Percentiles rank a stretch among this genome's conserved stretches.
Evolutionary conservation across 305 asterid species (phyloP).

Genomic region (Fraxinus platypoda): DNA sequence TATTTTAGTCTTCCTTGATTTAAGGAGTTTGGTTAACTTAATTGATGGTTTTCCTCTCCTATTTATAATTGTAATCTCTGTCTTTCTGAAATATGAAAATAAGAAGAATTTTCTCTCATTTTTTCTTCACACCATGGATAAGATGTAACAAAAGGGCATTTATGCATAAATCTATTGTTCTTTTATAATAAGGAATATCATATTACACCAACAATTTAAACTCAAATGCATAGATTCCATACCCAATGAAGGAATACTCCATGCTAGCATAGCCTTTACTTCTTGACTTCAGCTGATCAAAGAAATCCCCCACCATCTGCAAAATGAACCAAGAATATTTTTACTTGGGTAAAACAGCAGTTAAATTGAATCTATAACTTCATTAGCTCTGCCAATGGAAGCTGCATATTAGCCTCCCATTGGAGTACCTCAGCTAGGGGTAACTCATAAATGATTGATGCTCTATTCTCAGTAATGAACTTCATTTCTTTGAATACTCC

Average conservation of each 20-base stretch:
- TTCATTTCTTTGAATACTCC: constrained; percentile 94
- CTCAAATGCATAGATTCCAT: constrained; percentile 20
- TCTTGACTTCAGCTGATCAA: constrained; percentile 96
- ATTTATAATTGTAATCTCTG: background rate
- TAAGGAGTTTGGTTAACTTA: background rate
- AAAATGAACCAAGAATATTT: constrained; percentile 25
- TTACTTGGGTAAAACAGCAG: constrained; percentile 18
- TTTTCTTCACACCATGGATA: background rate
- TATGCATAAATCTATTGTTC: background rate
- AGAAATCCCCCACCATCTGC: constrained; percentile 99
- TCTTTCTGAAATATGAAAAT: background rate
- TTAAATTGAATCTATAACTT: constrained; percentile 14
- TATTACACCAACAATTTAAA: background rate
- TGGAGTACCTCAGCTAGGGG: constrained; percentile 92
- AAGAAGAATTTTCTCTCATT: background rate
- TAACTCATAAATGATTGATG: constrained; percentile 72
- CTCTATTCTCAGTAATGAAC: constrained; percentile 81
- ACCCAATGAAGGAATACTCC: constrained; percentile 94
- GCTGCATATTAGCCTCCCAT: constrained; percentile 26
- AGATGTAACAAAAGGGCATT: background rate
- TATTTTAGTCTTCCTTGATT: background rate
- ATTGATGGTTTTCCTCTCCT: background rate
- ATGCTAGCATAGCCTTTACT: constrained; percentile 99
- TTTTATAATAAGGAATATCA: background rate
- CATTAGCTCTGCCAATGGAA: constrained; percentile 2